These are phyloP conservation scores for Trichophaea hybrida DNA, from an alignment of 2,329 filamentous ascomycete species.

Conservation along the genomic window DNA sequence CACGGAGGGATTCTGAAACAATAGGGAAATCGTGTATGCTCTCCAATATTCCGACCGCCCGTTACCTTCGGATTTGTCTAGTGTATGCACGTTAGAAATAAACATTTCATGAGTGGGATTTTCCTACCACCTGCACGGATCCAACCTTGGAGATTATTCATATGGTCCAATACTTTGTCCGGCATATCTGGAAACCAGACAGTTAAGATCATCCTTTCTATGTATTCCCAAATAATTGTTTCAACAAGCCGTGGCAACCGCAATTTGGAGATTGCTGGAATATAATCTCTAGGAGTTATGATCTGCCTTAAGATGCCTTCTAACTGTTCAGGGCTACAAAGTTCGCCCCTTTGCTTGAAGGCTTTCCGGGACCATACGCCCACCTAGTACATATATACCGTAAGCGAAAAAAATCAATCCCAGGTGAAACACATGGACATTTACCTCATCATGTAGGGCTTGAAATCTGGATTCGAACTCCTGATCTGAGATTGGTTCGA, in stretches of 20 bases:
- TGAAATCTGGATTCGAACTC: background rate
- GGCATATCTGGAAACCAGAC: background rate
- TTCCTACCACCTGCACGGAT: no score
- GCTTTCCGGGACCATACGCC: background rate
- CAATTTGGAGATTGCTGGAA: background rate
- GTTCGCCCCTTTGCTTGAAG: background rate
- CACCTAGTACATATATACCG: background rate
- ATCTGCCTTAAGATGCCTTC: background rate
- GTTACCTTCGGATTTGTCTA: background rate
- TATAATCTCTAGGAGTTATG: background rate
- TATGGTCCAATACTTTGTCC: background rate
- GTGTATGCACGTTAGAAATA: background rate
- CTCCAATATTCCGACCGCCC: background rate
- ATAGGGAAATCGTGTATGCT: background rate
- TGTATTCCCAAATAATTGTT: background rate
- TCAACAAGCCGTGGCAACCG: background rate
- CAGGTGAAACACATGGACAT: background rate
- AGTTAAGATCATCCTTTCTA: background rate
- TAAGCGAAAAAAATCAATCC: no score
- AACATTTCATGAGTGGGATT: background rate
- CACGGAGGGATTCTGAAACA: background rate
- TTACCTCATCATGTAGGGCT: background rate
- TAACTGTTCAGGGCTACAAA: background rate
- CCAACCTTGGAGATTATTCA: background rate
- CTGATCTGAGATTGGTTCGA: slow-evolving; percentile 2